These are phyloP conservation scores for Penicillium cinerascens DNA, from an alignment of 495 filamentous ascomycete genomes.

Conservation along the genomic window DNA sequence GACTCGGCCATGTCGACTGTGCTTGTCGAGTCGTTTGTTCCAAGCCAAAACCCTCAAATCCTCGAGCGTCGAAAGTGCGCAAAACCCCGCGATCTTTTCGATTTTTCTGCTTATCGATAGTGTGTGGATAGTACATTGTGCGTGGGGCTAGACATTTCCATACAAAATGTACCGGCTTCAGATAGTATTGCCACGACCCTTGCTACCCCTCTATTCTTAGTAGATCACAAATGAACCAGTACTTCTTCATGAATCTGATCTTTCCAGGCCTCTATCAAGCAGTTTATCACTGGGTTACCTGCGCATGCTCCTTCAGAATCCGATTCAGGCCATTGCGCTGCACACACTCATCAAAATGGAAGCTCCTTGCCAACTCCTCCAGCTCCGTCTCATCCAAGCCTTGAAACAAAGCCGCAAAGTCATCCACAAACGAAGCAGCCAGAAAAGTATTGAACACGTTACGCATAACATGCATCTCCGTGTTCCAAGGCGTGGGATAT, in stretches of 20 bases:
- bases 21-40: neutral
- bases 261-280: neutral
- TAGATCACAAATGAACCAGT: neutral
- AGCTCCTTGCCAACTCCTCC: constrained; percentile 54
- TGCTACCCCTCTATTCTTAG: neutral
- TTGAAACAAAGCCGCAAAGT: constrained; percentile 56
- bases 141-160: constrained; percentile 5
- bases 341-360: constrained; percentile 55
- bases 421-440: constrained; percentile 48
- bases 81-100: constrained; percentile 31
- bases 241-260: neutral
- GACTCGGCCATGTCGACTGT: constrained; percentile 29
- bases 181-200: constrained; percentile 13
- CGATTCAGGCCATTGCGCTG: constrained; percentile 54
- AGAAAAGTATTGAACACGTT: constrained; percentile 52
- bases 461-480: constrained; percentile 53
- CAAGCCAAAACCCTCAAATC: neutral
- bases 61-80: constrained; percentile 16
- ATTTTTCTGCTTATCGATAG: constrained; percentile 35
- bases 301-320: constrained; percentile 45
- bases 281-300: neutral
- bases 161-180: neutral
- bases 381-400: constrained; percentile 52
- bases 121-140: constrained; percentile 17
- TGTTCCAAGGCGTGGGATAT: constrained; percentile 55